Percentiles rank a stretch among this genome's conserved stretches.
Evolutionary conservation across 257 asterid species (phyloP).

Genomic region (Ajuga chamaepitys): DNA sequence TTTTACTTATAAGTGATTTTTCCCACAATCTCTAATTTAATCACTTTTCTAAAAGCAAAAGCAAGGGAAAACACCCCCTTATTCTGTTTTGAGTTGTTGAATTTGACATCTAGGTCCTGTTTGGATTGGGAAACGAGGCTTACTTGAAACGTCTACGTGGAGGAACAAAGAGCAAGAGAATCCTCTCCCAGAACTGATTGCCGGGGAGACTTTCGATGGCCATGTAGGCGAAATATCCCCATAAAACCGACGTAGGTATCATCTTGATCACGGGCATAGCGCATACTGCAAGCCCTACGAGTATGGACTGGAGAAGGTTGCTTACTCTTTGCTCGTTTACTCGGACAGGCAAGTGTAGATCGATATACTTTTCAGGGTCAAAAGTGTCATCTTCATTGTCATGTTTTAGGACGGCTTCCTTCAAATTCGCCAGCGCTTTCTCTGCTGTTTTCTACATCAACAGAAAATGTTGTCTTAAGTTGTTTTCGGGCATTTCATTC

Average conservation of each 20-base stretch:
- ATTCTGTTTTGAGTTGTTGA: too few species aligned
- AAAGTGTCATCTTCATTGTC: slow-evolving; percentile 38
- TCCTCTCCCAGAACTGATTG: slow-evolving; percentile 84
- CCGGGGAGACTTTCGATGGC: slow-evolving; percentile 89
- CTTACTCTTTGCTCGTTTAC: slow-evolving; percentile 87
- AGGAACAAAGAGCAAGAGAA: slow-evolving; percentile 55
- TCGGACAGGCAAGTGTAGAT: slow-evolving; percentile 74
- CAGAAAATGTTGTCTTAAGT: background rate
- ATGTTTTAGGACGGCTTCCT: slow-evolving; percentile 66
- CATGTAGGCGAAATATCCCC: slow-evolving; percentile 98
- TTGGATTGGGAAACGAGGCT: background rate
- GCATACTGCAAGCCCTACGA: slow-evolving; percentile 55
- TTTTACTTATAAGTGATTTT: too few species aligned
- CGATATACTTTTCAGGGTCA: slow-evolving; percentile 67
- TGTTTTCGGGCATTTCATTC: background rate
- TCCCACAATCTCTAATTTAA: too few species aligned
- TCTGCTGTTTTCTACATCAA: slow-evolving; percentile 42
- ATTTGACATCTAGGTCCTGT: too few species aligned
- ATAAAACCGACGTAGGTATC: slow-evolving; percentile 81
- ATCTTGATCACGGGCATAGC: slow-evolving; percentile 67
- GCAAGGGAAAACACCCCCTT: too few species aligned
- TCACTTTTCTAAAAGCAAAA: too few species aligned
- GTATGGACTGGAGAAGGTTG: slow-evolving; percentile 71
- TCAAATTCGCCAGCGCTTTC: slow-evolving; percentile 56
- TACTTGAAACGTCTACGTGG: slow-evolving; percentile 80